Percentiles rank a stretch among this genome's conserved stretches.
Conservation (phyloP, 2,329 filamentous ascomycete species). For the Neofusicoccum cordaticola region DNA sequence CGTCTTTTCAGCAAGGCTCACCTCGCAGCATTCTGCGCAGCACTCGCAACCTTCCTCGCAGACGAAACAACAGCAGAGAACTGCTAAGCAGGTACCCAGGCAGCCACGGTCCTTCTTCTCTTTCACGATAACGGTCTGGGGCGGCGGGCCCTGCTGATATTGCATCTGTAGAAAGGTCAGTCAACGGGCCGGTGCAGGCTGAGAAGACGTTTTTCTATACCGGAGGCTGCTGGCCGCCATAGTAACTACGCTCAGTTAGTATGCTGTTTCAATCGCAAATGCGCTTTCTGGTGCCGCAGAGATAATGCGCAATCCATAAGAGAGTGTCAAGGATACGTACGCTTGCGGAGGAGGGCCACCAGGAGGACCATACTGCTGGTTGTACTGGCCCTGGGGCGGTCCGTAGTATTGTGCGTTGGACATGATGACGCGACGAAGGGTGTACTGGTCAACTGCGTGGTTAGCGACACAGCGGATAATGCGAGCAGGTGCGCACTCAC, state of each 20-base stretch:
- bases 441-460: no score
- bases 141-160: slow-evolving; percentile 49
- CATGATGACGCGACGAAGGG: no score
- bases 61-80: slow-evolving; percentile 62
- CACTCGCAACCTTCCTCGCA: slow-evolving; percentile 64
- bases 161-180: no score
- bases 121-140: slow-evolving; percentile 39
- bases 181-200: no score
- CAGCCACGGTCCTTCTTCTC: slow-evolving; percentile 53
- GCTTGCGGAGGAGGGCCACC: no score
- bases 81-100: slow-evolving; percentile 52
- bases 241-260: background rate
- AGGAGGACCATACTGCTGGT: no score
- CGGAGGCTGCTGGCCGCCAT: slow-evolving; percentile 19
- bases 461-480: background rate
- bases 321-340: background rate
- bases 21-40: slow-evolving; percentile 59
- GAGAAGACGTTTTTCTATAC: no score
- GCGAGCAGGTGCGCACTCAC: background rate
- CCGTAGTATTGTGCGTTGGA: slow-evolving; percentile 24
- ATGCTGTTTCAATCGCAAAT: background rate
- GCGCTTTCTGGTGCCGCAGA: background rate
- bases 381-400: slow-evolving; percentile 22
- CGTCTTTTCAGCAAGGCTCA: slow-evolving; percentile 35
- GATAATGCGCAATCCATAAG: slow-evolving; percentile 21